phyloP scores from a whole-genome alignment of 2,329 filamentous ascomycete genomes.

The Colletotrichum magnum region DNA sequence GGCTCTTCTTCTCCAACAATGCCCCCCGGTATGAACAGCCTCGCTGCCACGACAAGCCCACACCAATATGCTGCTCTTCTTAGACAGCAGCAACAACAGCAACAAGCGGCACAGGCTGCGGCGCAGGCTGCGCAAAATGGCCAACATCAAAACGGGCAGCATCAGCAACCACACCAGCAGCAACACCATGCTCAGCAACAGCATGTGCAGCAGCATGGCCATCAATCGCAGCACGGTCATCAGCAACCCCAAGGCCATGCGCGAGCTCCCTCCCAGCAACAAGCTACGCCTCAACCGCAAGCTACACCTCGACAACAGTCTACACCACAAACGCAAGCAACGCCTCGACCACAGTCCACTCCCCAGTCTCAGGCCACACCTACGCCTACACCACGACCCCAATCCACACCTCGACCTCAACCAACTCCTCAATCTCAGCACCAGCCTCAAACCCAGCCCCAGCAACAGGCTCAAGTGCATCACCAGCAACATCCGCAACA shows the following conservation, averaged over 20 bases:
- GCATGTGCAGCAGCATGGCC: conserved; percentile 38
- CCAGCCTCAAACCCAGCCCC: conserved; percentile 66
- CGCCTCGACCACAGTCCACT: conserved; percentile 14
- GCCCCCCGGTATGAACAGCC: conserved; percentile 64
- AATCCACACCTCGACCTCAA: conserved; percentile 11
- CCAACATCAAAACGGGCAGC: conserved; percentile 38
- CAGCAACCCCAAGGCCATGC: conserved; percentile 27
- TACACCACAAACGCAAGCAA: conserved; percentile 26
- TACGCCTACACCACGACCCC: conserved; percentile 12
- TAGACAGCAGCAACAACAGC: conserved; percentile 68
- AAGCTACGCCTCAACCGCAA: conserved; percentile 27
- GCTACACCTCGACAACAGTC: conserved; percentile 32
- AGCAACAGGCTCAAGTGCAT: conserved; percentile 46
- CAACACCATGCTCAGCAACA: conserved; percentile 36
- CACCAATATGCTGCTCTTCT: conserved; percentile 73
- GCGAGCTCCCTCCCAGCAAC: conserved; percentile 25
- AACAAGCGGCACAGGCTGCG: conserved; percentile 52
- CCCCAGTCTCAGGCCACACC: not conserved
- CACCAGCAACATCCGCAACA: conserved; percentile 39
- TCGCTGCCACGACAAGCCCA: conserved; percentile 64
- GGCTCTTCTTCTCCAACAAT: conserved; percentile 56
- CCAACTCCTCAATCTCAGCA: conserved; percentile 43
- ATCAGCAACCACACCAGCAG: conserved; percentile 32
- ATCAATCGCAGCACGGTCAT: conserved; percentile 17
- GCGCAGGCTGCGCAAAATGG: conserved; percentile 42